Evolutionary conservation across 1,284 basidiomycete species (phyloP), one percentile per base, ranked within the genome.

Genomic region (Microbotryum intermedium): DNA sequence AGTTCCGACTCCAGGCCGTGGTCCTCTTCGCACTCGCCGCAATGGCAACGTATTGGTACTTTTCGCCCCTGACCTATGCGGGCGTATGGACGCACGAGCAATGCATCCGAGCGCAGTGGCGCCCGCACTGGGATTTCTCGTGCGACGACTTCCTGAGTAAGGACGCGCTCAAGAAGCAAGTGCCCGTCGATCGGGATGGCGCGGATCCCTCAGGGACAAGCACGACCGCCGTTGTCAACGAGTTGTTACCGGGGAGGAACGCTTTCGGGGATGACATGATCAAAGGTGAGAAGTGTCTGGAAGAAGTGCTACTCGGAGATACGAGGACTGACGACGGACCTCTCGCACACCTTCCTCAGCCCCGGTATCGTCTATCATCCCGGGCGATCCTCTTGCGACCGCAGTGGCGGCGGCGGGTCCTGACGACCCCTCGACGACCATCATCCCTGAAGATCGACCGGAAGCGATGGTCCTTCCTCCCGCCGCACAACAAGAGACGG

Each of bases 41-140:
- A 1, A 75, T 94, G 26, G 87, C 84, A 81, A 84, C 84, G 63
- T 97, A 85, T 76, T 78, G 79, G 50, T 81, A 86, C 71, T 88
- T 91, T 72, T 87, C 85, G 65, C 87, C 94, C 0, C 74, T 98
- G 52, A 80, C 83, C 0, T 98, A 98, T 74, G 95, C 90, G 0
- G 81, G 76, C 21, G 79, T 82, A 0, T 98, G 95, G 95, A 98
- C 92, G 30, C 85, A 81, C 74, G 72, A 72, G 13, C 80, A 87
- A 62, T 98, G 94, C 72, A 76, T 83, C 61, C 80, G 78, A 50
- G 85, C 91, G 6, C 84, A 85, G 72, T 92, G 90, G 89, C 71
- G 92, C 57, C 88, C 85, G 77, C 86, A 84, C 2, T 98, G 95
- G 94, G 95, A 99, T 75, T 97, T 98, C 73, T 83, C 84, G 58